phyloP scores from a whole-genome alignment of 768 basidiomycete genomes.

The Kwoniella shandongensis region DNA sequence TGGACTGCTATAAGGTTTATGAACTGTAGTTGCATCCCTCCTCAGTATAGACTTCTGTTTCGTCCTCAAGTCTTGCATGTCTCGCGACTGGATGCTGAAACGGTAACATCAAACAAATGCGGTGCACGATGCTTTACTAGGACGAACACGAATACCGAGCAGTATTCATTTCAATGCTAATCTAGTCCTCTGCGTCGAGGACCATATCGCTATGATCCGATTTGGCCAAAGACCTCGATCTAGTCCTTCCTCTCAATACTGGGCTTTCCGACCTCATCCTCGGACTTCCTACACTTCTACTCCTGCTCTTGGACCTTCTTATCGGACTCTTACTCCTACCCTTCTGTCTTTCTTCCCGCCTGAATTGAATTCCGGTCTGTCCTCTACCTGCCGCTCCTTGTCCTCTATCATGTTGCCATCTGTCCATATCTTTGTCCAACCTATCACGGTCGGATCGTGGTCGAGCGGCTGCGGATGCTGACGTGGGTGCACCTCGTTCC shows the following conservation, averaged over 20 bases:
- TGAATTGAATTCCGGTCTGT: slow-evolving; percentile 15
- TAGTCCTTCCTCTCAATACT: slow-evolving; percentile 24
- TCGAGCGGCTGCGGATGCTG: not conserved
- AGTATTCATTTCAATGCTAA: no score
- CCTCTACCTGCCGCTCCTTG: slow-evolving; percentile 2
- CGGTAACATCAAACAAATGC: no score
- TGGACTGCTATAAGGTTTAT: no score
- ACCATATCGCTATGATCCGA: slow-evolving; percentile 44
- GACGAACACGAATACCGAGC: no score
- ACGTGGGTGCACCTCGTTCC: slow-evolving; percentile 10
- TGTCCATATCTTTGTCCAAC: slow-evolving; percentile 58
- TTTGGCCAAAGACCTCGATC: slow-evolving; percentile 14
- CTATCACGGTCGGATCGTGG: slow-evolving; percentile 35
- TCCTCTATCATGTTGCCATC: slow-evolving; percentile 29
- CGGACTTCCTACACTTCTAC: slow-evolving; percentile 16
- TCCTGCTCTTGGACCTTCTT: slow-evolving; percentile 9
- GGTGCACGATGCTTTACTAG: no score
- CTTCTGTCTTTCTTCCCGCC: slow-evolving; percentile 26
- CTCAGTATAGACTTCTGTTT: no score
- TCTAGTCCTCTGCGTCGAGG: slow-evolving; percentile 34
- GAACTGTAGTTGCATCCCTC: no score
- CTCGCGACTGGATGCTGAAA: no score
- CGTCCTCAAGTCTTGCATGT: no score
- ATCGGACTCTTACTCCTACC: slow-evolving; percentile 3
- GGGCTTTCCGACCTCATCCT: slow-evolving; percentile 27